Conservation (phyloP, 495 filamentous ascomycete species). For the Podospora pseudopauciseta region DNA sequence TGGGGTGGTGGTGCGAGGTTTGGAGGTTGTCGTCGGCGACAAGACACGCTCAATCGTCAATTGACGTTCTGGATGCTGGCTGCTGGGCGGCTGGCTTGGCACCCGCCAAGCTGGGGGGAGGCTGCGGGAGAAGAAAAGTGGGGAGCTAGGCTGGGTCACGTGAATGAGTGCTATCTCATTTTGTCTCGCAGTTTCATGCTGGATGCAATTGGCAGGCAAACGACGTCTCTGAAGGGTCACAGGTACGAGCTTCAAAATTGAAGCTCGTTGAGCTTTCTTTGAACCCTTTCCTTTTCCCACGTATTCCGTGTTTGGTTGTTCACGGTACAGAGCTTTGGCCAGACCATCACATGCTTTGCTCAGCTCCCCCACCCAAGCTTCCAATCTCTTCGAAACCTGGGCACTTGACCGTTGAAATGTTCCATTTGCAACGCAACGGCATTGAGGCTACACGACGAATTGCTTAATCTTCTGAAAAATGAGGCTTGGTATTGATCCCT, state of each 20-base stretch:
- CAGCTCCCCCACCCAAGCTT: neutral
- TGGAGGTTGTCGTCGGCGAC: constrained; percentile 1
- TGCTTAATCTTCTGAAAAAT: neutral
- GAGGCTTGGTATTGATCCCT: neutral
- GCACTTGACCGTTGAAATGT: neutral
- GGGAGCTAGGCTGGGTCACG: neutral
- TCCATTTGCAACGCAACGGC: neutral
- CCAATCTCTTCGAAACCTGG: neutral
- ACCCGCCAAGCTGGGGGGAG: neutral
- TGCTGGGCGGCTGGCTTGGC: neutral
- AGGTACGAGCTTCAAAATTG: too few species aligned
- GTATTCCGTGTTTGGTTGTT: neutral
- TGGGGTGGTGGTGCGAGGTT: constrained; percentile 10
- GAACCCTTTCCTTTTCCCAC: neutral
- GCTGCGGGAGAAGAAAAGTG: neutral
- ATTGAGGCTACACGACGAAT: neutral
- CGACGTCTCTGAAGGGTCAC: neutral
- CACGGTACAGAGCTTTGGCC: neutral
- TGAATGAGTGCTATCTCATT: neutral
- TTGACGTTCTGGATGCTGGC: neutral
- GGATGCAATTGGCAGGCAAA: neutral
- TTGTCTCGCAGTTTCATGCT: neutral
- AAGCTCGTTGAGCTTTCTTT: neutral
- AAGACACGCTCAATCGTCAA: neutral
- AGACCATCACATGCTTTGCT: neutral